A percentile compares a stretch with the other conserved stretches of the same genome.
Conservation (phyloP, 169 alveolate genomes). For the Theileria equi region DNA sequence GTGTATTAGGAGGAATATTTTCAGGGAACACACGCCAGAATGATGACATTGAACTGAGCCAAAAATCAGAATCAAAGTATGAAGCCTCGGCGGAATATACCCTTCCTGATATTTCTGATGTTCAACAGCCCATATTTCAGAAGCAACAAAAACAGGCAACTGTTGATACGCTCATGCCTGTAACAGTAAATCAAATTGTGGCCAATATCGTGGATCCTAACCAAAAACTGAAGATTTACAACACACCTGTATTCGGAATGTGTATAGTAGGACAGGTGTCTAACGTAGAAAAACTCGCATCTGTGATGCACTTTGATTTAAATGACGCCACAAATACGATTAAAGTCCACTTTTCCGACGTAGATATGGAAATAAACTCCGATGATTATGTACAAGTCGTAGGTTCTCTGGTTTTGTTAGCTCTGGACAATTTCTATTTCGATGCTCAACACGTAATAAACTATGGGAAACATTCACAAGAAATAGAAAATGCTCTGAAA, state of each 20-base stretch:
- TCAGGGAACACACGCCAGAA: conserved; percentile 16
- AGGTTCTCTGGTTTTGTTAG: conserved; percentile 51
- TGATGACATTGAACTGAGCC: conserved; percentile 43
- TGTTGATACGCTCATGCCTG: conserved; percentile 47
- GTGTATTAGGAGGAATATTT: conserved; percentile 62
- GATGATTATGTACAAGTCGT: conserved; percentile 57
- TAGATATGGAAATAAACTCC: conserved; percentile 9
- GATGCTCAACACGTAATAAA: conserved; percentile 57
- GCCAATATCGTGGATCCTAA: conserved; percentile 40
- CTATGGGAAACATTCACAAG: conserved; percentile 2
- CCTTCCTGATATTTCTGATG: conserved; percentile 57
- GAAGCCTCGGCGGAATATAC: conserved; percentile 40
- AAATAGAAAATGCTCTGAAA: conserved; percentile 14
- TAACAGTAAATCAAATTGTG: conserved; percentile 36
- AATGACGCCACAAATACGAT: conserved; percentile 51
- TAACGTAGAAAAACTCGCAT: conserved; percentile 28
- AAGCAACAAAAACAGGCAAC: conserved; percentile 27
- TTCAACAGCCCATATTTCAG: conserved; percentile 25
- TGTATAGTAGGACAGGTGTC: conserved; percentile 45
- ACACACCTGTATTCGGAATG: conserved; percentile 40
- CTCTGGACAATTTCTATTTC: conserved; percentile 47
- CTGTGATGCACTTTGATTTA: conserved; percentile 32
- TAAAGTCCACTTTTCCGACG: conserved; percentile 28
- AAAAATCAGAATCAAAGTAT: conserved; percentile 9
- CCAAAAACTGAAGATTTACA: conserved; percentile 46